These are phyloP conservation scores for Rhododendron simsii DNA, from an alignment of 148 eudicot species.

Conservation along the genomic window DNA sequence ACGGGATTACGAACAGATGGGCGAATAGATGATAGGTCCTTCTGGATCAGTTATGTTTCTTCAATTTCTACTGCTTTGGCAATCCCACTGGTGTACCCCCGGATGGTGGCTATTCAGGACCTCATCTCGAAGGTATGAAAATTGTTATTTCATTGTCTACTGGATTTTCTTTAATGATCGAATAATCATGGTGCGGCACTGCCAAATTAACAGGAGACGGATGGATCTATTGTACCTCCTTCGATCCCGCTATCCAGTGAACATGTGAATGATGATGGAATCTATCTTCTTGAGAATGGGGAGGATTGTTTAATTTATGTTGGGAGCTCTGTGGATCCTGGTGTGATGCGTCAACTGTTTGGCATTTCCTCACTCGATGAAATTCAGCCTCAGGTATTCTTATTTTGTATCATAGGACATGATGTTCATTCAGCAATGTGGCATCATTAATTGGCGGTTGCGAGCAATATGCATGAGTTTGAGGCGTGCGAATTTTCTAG, in stretches of 20 bases:
- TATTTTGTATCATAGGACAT: not conserved
- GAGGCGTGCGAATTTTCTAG: not conserved
- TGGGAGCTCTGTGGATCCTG: conserved; percentile 63
- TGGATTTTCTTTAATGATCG: not conserved
- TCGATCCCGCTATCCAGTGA: conserved; percentile 84
- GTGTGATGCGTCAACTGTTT: conserved; percentile 51
- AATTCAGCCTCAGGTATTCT: conserved; percentile 71
- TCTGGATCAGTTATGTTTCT: conserved; percentile 80
- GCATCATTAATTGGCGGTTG: not conserved
- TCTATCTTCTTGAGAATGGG: conserved; percentile 95
- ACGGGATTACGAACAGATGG: conserved; percentile 79
- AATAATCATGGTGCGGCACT: conserved; percentile 10
- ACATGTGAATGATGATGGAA: conserved; percentile 70
- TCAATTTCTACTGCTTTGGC: conserved; percentile 76
- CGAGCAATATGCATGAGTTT: not conserved
- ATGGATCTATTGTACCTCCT: conserved; percentile 57
- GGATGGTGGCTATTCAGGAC: conserved; percentile 85
- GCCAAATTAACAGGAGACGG: conserved; percentile 46
- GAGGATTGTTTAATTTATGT: conserved; percentile 76
- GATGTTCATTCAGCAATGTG: not conserved
- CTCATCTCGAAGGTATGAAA: conserved; percentile 64
- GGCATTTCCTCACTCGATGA: conserved; percentile 65
- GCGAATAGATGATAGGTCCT: conserved; percentile 83
- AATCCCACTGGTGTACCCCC: conserved; percentile 92
- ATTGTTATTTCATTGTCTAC: not conserved